Conservation (phyloP, 495 filamentous ascomycete genomes). For the Aspergillus olivimuriae region DNA sequence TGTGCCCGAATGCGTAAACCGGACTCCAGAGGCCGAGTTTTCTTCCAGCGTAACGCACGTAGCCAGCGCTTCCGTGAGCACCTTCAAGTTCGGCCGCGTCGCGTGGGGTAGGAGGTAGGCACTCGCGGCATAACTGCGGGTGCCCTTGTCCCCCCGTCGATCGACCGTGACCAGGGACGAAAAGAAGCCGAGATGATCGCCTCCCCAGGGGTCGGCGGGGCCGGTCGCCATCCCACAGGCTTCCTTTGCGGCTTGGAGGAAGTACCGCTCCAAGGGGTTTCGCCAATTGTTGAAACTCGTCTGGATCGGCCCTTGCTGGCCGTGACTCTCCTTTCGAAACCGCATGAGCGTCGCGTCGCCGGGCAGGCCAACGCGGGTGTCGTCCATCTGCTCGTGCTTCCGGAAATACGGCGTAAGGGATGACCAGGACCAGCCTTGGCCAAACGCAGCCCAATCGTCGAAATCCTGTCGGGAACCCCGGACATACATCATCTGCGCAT, state of each 20-base stretch:
- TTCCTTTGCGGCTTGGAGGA: conserved; percentile 22
- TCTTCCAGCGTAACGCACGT: conserved; percentile 18
- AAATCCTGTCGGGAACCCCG: conserved; percentile 33
- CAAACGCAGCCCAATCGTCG: conserved; percentile 41
- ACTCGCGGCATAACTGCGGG: conserved; percentile 45
- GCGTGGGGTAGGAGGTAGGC: conserved; percentile 20
- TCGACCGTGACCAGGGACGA: conserved; percentile 31
- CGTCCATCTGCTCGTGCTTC: conserved; percentile 14
- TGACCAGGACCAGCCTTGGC: conserved; percentile 37
- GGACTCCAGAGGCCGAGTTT: conserved; percentile 27
- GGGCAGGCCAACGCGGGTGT: background rate
- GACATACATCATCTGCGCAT: conserved; percentile 21
- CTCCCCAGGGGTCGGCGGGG: conserved; percentile 27
- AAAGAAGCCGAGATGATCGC: conserved; percentile 30
- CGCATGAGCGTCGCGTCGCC: background rate
- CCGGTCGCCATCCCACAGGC: conserved; percentile 11
- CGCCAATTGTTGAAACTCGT: conserved; percentile 25
- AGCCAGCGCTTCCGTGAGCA: conserved; percentile 26
- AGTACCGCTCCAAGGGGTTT: conserved; percentile 18
- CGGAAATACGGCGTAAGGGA: conserved; percentile 24
- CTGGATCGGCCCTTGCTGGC: conserved; percentile 20
- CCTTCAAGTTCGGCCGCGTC: conserved; percentile 19
- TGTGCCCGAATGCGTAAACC: conserved; percentile 25
- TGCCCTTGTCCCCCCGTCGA: conserved; percentile 36
- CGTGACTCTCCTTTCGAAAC: conserved; percentile 19